Base-by-base conservation (phyloP, 768 basidiomycete species). In the Galerina marginata region DNA sequence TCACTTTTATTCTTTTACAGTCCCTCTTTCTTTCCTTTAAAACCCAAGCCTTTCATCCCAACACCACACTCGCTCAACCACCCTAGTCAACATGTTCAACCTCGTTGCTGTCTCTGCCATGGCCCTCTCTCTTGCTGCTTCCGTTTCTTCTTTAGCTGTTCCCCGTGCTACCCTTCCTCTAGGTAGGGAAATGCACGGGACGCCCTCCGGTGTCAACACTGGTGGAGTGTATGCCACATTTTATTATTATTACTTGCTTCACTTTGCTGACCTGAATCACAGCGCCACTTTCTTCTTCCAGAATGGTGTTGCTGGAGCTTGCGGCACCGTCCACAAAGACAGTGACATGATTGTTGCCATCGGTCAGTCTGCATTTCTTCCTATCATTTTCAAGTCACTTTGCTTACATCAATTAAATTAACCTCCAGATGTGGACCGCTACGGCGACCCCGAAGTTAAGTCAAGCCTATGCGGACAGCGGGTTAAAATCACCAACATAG, bases 291-390 rank as follows among this genome's bases (percentile, higher is more conserved):
- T 73, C 72, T 93, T 82, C 79, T 83, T 79, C 75, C 92, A 93
- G 79, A 76, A 84, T 48, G 90, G 89, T 48, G 79, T 79, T 42
- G 79, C 91, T 7, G 95, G 95, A 55, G 91, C 92, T 6, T 97
- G 96, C 73, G 96, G 95, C 26, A 68, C 63, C 15, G 74, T 78
- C 23, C 75, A 82, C 80, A 58, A 68, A 2, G 95, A 96, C 75
- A 66, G 12, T 26, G 87, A 78, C 65, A 52, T 78, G 39, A 81
- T 92, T 66, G 86, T 80, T 66, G 91, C 90, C 39, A 82, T 92
- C 25, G 83, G 89, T 85, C 65, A 65, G 83, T 73, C 23, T 53
- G 38, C 51, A 53, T 53, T 52, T 42, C 25, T 62, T 33, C 51
- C 48, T 58, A 53, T 59, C 44, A 54, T 49, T 33, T 9, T 56